A percentile compares a stretch with the other conserved stretches of the same genome.
Evolutionary conservation across 2,329 filamentous ascomycete species (phyloP).

Genomic region (Epicoccum nigrum): DNA sequence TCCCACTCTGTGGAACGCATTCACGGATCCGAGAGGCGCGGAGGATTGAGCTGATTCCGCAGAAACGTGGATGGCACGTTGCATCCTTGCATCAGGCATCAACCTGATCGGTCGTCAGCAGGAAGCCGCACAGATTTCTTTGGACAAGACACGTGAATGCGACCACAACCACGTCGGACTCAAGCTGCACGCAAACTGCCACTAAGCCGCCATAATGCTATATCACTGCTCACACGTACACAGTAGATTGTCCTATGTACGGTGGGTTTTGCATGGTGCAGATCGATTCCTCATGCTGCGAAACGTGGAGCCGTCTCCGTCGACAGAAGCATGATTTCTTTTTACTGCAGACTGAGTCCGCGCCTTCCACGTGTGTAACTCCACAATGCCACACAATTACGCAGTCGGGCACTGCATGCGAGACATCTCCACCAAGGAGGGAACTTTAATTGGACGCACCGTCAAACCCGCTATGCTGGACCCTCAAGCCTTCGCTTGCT

Average conservation of each 20-base stretch:
- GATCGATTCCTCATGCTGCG: constrained; percentile 1
- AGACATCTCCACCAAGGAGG: constrained; percentile 39
- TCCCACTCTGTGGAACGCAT: constrained; percentile 28
- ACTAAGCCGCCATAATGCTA: neutral
- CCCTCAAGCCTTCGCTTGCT: constrained; percentile 23
- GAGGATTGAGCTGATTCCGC: constrained; percentile 36
- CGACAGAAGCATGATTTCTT: neutral
- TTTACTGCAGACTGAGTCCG: constrained; percentile 10
- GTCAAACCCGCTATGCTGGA: constrained; percentile 32
- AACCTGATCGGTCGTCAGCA: constrained; percentile 19
- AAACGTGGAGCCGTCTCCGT: neutral
- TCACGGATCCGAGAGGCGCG: constrained; percentile 34
- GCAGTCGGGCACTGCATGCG: constrained; percentile 37
- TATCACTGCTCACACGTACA: neutral
- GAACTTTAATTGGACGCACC: constrained; percentile 28
- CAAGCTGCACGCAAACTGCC: no score
- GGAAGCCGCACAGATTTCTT: constrained; percentile 10
- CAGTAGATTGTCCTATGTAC: no score
- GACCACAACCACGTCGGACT: no score
- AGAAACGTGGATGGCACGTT: constrained; percentile 46
- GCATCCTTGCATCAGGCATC: constrained; percentile 37
- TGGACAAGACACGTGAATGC: neutral
- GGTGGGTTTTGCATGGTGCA: neutral
- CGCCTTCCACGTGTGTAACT: constrained; percentile 34
- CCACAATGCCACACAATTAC: constrained; percentile 26